Evolutionary conservation across 768 basidiomycete species (phyloP), one percentile per base, ranked within the genome.

Genomic region (Mycena rosella): DNA sequence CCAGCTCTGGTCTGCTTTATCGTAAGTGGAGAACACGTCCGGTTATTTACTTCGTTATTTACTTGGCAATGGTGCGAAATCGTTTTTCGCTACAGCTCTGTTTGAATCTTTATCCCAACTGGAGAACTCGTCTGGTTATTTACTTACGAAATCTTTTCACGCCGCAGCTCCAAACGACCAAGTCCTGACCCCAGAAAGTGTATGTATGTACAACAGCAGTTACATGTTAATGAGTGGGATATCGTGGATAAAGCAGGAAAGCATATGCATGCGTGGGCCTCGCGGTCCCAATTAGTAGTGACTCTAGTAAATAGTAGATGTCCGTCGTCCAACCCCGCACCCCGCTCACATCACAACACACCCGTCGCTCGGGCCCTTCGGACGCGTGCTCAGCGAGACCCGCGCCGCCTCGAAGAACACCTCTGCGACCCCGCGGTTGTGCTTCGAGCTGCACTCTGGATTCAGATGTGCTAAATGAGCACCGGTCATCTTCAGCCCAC

Each of bases 391-490:
- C 63, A 96, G 79, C 29, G 94, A 93, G 14, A 95, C 94, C 3
- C 94, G 89, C 0, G 94, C 95, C 7, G 94, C 93, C 77, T 98
- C 97, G 71, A 93, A 88, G 74, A 99, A 96, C 11, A 96, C 96
- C 76, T 99, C 96, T 30, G 88, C 85, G 14, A 99, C 96, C 5
- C 97, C 97, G 53, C 97, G 89, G 72, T 98, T 96, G 75, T 97
- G 96, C 79, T 98, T 98, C 10, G 97, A 96, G 70, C 96, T 97
- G 76, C 97, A 98, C 84, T 99, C 96, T 98, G 38, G 10, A 36
- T n/a, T n/a, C n/a, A n/a, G n/a, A n/a, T n/a, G 74, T 4, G 32
- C 45, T 18, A 36, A 40, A 64, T 34, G 36, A 51, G 30, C 47
- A 51, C 9, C 55, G 54, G 47, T 45, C 18, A n/a, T 44, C 20